phyloP scores from a whole-genome alignment of 345 rosid species.

The Corymbia maculata region DNA sequence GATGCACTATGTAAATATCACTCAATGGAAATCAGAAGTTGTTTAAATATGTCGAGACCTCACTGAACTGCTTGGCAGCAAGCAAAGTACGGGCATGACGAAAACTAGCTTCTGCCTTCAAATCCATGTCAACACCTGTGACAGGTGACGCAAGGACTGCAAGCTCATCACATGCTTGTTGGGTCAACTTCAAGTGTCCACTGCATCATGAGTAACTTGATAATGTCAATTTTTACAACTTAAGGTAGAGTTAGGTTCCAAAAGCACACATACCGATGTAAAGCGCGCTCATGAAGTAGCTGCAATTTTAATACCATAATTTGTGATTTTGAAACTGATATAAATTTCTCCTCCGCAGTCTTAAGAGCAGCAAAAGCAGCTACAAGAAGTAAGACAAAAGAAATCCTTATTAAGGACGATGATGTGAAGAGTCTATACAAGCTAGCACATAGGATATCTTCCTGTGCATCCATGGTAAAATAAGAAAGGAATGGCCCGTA shows the following conservation, averaged over 20 bases:
- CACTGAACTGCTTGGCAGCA: slow-evolving; percentile 84
- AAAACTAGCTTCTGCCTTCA: slow-evolving; percentile 86
- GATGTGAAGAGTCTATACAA: background rate
- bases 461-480: background rate
- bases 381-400: slow-evolving; percentile 6
- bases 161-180: slow-evolving; percentile 76
- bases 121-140: slow-evolving; percentile 81
- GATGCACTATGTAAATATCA: background rate
- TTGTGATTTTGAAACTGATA: slow-evolving; percentile 70
- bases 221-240: background rate
- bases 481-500: background rate
- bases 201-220: slow-evolving; percentile 17
- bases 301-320: slow-evolving; percentile 76
- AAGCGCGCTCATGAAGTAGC: slow-evolving; percentile 81
- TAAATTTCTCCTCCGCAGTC: slow-evolving; percentile 67
- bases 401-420: background rate
- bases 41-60: slow-evolving; percentile 26
- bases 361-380: slow-evolving; percentile 91
- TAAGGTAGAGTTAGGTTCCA: background rate
- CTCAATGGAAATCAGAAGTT: background rate
- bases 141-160: slow-evolving; percentile 75
- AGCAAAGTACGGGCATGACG: slow-evolving; percentile 89
- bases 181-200: slow-evolving; percentile 82
- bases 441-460: background rate
- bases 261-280: slow-evolving; percentile 54